Base-by-base conservation (phyloP, 768 basidiomycete species). In the Nidularia pulvinata region DNA sequence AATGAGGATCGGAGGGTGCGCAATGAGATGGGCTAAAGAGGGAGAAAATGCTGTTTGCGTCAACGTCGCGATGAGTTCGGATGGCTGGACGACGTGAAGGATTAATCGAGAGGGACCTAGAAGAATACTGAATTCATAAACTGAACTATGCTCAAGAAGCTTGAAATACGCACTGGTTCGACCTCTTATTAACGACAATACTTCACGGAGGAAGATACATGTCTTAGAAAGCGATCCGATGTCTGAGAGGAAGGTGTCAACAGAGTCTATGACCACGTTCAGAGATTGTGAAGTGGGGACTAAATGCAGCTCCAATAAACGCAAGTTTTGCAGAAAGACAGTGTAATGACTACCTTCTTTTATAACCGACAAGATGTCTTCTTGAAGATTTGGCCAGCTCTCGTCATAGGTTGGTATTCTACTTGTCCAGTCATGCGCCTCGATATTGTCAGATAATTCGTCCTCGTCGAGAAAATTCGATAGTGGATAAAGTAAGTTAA, bases 1-100 rank as follows among this genome's bases (percentile, higher is more conserved):
- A 35, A 98, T 70, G 50, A 97, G 78, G 1, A 76, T 72, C 0
- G 90, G 79, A 2, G 93, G 89, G 61, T 93, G 89, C 0, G 87
- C 81, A 44, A 77, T 81, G 13, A 91, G 58, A 57, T 87, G 85
- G 0, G 81, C 74, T 25, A 93, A 72, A 1, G 86, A 76, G 0
- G 85, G 67, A 1, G 88, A 89, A 61, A 94, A 86, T 6, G 75
- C 58, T 0, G 89, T 82, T 35, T 85, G 80, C 13, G 76, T 74
- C 52, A 95, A 68, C 25, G 85, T 67, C 3, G 83, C 72, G 11
- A 83, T 65, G 22, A 90, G 69, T 3, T 76, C 68, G 2, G 79
- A 82, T 9, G 72, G 72, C 1, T 77, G 66, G 33, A 77, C 69
- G 7, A 78, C 68, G 54, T 91, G 91, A 1, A 89, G 64, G 43